phyloP scores from a whole-genome alignment of 306 rosid species.

The Rosa lucieae region DNA sequence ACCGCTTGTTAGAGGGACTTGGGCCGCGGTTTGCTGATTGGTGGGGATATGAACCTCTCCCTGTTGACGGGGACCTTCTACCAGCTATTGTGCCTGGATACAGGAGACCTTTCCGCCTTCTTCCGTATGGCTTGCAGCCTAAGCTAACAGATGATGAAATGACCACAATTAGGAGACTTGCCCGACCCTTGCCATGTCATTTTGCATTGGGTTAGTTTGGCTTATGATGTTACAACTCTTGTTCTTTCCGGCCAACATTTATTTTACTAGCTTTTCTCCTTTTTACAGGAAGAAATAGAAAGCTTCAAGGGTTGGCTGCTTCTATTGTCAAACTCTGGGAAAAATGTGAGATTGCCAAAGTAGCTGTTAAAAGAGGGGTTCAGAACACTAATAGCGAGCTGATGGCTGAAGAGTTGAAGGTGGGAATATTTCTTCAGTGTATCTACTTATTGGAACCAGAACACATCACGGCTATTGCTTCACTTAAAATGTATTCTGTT shows the following conservation, averaged over 20 bases:
- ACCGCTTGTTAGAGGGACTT: constrained; percentile 65
- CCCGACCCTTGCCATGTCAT: constrained; percentile 74
- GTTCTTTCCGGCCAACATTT: constrained; percentile 12
- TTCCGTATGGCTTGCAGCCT: constrained; percentile 84
- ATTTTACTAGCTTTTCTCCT: constrained; percentile 19
- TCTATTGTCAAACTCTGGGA: constrained; percentile 88
- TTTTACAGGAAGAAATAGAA: constrained; percentile 70
- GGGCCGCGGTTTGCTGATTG: constrained; percentile 94
- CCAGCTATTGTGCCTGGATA: constrained; percentile 74
- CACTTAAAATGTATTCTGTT: constrained; percentile 6
- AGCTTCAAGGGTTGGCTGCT: constrained; percentile 85
- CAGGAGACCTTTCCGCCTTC: constrained; percentile 91
- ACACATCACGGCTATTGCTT: neutral
- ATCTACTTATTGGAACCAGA: neutral
- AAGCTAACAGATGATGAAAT: constrained; percentile 87
- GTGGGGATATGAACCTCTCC: constrained; percentile 97
- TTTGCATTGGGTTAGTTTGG: constrained; percentile 80
- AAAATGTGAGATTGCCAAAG: constrained; percentile 86
- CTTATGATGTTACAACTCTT: constrained; percentile 14
- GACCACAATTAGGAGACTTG: constrained; percentile 86
- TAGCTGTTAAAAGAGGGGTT: constrained; percentile 92
- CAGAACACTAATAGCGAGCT: constrained; percentile 72
- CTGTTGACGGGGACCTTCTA: constrained; percentile 90
- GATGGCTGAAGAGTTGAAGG: constrained; percentile 95
- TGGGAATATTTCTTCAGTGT: constrained; percentile 17